phyloP scores from a whole-genome alignment of 352 stramenopile species.

The Pythium angustatum region DNA sequence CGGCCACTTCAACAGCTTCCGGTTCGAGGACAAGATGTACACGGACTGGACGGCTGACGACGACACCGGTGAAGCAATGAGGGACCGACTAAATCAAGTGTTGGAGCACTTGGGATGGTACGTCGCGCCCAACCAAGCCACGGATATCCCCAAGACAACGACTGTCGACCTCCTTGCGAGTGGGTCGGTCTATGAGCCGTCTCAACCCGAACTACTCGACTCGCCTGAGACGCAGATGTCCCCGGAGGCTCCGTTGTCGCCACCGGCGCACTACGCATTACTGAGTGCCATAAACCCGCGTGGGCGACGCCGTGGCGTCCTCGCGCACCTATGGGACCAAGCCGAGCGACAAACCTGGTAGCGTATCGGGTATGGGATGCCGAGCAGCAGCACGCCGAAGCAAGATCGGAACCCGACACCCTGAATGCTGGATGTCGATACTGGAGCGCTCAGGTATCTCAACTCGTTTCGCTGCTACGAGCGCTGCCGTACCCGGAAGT shows the following conservation, averaged over 20 bases:
- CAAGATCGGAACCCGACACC: background rate
- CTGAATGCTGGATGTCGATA: background rate
- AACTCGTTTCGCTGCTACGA: constrained; percentile 1
- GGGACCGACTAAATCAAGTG: background rate
- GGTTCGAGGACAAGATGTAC: background rate
- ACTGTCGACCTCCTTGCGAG: background rate
- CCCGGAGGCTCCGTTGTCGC: background rate
- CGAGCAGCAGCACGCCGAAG: background rate
- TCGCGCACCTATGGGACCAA: background rate
- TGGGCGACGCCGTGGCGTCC: background rate
- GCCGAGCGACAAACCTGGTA: background rate
- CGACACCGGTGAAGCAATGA: background rate
- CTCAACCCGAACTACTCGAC: background rate
- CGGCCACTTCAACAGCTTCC: constrained; percentile 10
- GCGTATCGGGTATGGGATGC: background rate
- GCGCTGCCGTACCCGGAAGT: constrained; percentile 4
- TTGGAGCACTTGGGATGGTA: background rate
- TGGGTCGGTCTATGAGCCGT: background rate
- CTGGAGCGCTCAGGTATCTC: background rate
- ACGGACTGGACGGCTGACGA: constrained; percentile 1
- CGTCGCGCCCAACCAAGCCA: background rate
- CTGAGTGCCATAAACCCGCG: background rate
- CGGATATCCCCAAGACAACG: background rate
- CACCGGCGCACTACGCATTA: background rate
- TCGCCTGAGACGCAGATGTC: too few species aligned